Evolutionary conservation across 2,329 filamentous ascomycete genomes (phyloP), one percentile per base, ranked within the genome.

Genomic region (Ceratocystiopsis sp.): DNA sequence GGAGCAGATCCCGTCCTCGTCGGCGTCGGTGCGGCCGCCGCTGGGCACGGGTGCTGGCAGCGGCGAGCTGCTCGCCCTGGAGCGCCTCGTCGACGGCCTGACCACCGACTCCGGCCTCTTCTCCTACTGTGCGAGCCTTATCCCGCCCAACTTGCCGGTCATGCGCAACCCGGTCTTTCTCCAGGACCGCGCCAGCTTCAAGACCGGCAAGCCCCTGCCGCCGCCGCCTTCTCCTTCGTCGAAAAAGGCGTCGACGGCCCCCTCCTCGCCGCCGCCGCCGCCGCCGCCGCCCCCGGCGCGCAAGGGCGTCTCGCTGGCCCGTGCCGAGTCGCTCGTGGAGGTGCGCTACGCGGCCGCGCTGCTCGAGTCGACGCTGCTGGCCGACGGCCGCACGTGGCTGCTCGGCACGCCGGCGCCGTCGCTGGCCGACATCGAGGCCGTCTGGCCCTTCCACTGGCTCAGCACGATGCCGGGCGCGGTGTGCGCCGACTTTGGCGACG

Each of bases 361-460:
- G 37, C 55, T 84, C 2, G 80, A 86, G 60, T 64, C 59, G 2
- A 71, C 68, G 0, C 55, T 84, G 43, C 62, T 86, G 6, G 69
- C 64, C 1, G 79, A 84, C 58, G 77, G 73, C n/a, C 65, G 78
- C 43, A 55, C 68, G 3, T 85, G 78, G 79, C 59, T 84, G 10
- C 58, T 78, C 13, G 64, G 61, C 12, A 70, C 66, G 1, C 53
- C 36, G 6, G 56, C 57, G 16, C 73, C 75, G 2, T 67, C 63
- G 1, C 56, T 83, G 48, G 76, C 72, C 4, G 81, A 86, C 55
- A 74, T 85, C 46, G 75, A 85, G 59, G 74, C 70, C 37, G 60
- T 80, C 13, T 84, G 75, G 76, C 66, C 71, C 0, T 68, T 84
- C 49, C 69, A 78, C 56, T 85, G 80, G 80, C 57, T 83, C 2